Base-by-base conservation (phyloP, 441 rosid genomes). In the Jatropha podagrica region DNA sequence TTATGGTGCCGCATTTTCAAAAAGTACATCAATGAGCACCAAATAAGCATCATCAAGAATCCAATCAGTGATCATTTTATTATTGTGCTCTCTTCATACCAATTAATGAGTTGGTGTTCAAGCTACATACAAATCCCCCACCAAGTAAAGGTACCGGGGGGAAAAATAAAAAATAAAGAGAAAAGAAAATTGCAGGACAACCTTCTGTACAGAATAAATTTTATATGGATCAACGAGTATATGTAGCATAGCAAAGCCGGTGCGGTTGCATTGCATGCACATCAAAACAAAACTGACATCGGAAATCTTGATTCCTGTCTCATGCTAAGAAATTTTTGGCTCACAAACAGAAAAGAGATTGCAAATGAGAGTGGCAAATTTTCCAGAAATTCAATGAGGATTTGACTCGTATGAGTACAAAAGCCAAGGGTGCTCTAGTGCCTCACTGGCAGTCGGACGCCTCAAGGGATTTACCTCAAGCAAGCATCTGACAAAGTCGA, bases 401-500 rank as follows among this genome's bases (percentile, higher is more conserved):
- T 15, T 14, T 68, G 79, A 76, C 56, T 77, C 68, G 84, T 89
- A 88, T 1, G 79, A 51, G 73, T 77, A 67, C 3, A 85, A 84
- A 68, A 95, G 92, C 99, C 97, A 93, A 15, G 97, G 97, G 65
- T 95, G 98, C 46, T 88, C 73, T 26, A 92, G 80, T 68, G 98
- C 98, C 80, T 93, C 89, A 11, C 80, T 80, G 9, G 99, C 95
- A 15, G 95, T 88, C 4, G 86, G 97, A 11, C 99, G 95, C 75
- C 81, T 85, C 74, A 75, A 74, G 46, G 98, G 98, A 78, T 95
- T 88, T 79, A 93, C 79, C 86, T 90, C 88, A 8, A 95, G 97
- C 86, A 95, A 79, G 80, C 60, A 81, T 81, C 83, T 87, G 41
- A 92, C 70, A 49, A 93, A 92, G 75, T 91, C 92, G 0, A 86